phyloP scores from a whole-genome alignment of 495 filamentous ascomycete genomes.

The Talaromyces proteolyticus region DNA sequence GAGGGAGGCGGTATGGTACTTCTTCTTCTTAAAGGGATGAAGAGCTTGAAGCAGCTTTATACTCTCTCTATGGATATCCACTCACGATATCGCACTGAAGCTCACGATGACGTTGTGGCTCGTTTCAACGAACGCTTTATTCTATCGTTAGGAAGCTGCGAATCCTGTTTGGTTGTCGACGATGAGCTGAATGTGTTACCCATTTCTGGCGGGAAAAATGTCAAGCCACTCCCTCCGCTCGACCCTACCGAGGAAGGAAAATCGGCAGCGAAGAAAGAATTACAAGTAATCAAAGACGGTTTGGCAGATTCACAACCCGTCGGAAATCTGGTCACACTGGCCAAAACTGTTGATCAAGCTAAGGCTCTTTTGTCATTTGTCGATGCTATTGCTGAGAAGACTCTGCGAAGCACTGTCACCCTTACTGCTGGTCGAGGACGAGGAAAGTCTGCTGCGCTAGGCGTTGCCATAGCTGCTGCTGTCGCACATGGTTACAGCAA shows the following conservation, averaged over 20 bases:
- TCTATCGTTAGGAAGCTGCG: constrained; percentile 88
- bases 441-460: constrained; percentile 94
- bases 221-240: constrained; percentile 72
- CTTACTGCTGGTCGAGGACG: constrained; percentile 91
- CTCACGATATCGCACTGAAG: constrained; percentile 93
- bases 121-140: constrained; percentile 98
- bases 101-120: constrained; percentile 89
- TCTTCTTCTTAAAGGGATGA: constrained; percentile 92
- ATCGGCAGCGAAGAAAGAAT: constrained; percentile 63
- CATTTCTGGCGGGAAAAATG: constrained; percentile 90
- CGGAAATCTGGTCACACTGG: constrained; percentile 74
- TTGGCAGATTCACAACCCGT: constrained; percentile 80
- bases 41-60: constrained; percentile 93
- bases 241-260: constrained; percentile 60
- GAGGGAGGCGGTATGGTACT: constrained; percentile 93
- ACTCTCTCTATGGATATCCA: constrained; percentile 98
- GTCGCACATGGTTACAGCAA: constrained; percentile 97
- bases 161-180: constrained; percentile 91
- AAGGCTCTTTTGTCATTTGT: constrained; percentile 93
- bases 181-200: constrained; percentile 97
- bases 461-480: constrained; percentile 89
- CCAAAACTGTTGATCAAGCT: constrained; percentile 90
- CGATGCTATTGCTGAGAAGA: constrained; percentile 95
- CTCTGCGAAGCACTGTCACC: constrained; percentile 85
- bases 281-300: constrained; percentile 82